Evolutionary conservation across 768 basidiomycete species (phyloP), one percentile per base, ranked within the genome.

Genomic region (Boletus sp.): DNA sequence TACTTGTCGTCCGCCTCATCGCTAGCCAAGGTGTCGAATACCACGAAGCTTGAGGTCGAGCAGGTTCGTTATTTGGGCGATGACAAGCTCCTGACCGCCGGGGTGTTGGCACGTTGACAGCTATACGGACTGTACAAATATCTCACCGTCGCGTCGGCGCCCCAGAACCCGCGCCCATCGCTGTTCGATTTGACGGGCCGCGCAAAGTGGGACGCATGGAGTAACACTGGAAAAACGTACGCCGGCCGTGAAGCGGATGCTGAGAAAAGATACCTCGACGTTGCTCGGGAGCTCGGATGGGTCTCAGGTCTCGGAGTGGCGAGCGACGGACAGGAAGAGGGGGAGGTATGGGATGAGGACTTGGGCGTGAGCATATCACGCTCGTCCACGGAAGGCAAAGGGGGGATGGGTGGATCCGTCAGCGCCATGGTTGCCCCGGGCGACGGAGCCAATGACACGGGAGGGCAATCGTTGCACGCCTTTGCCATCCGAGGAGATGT

Each of bases 201-300:
- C 18, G 90, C 90, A 3, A 94, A 94, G 68, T 94, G 91, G 91
- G 90, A 93, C 67, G 89, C 90, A 3, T 94, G 92, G 92, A 78
- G 66, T 47, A 64, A 73, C 12, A 70, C 77, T 11, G 81, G 80
- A 7, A 79, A 81, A 62, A 75, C 69, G 15, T 87, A 85, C 59
- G 68, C 68, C 15, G 70, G 66, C n/a, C 60, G 64, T n/a, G 64
- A 63, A 4, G 60, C 62, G 14, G 81, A 82, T 32, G 88, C 81
- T 15, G 87, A 91, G 72, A 63, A 59, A 42, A 76, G 84, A 67
- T 94, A 94, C 68, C 69, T 90, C 55, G 82, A 82, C 20, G 78
- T 92, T 50, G 92, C 90, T 18, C 76, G 69, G 46, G 80, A 72
- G 60, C 73, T 92, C 20, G 92, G 92, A 24, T 94, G 91, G 92